These are phyloP conservation scores for Neofusicoccum sp. DNA, from an alignment of 2,329 filamentous ascomycete species.

Conservation along the genomic window DNA sequence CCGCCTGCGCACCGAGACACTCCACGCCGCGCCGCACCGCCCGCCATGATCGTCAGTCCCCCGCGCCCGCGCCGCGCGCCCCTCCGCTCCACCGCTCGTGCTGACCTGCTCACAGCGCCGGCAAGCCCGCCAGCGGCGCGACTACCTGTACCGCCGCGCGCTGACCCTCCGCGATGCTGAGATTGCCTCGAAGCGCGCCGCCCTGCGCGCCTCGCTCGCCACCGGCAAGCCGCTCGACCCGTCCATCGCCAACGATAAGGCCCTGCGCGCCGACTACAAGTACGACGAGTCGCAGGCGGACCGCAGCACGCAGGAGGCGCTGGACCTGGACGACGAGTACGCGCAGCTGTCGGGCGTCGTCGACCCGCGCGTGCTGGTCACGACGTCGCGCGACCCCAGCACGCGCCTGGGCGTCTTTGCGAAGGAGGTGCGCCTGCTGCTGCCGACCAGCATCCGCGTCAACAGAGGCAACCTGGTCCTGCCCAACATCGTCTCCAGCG, in stretches of 20 bases:
- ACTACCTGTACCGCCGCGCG: constrained; percentile 89
- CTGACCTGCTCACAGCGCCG: constrained; percentile 46
- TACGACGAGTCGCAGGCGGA: constrained; percentile 84
- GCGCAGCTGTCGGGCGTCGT: constrained; percentile 85
- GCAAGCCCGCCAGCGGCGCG: constrained; percentile 75
- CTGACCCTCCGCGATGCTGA: constrained; percentile 86
- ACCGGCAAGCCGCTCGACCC: constrained; percentile 83
- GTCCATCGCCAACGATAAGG: constrained; percentile 80
- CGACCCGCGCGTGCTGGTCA: constrained; percentile 84
- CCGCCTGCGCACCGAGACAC: neutral
- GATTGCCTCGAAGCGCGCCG: constrained; percentile 85
- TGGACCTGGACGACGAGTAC: constrained; percentile 87
- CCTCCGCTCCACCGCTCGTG: neutral
- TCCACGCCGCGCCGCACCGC: neutral
- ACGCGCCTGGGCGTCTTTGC: constrained; percentile 83
- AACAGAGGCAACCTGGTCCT: constrained; percentile 91
- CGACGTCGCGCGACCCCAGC: constrained; percentile 85
- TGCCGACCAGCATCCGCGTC: constrained; percentile 81
- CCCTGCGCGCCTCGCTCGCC: constrained; percentile 81
- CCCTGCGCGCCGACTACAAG: constrained; percentile 81
- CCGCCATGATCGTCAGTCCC: constrained; percentile 14
- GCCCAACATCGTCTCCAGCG: constrained; percentile 78
- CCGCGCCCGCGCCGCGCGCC: neutral
- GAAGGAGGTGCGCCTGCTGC: constrained; percentile 81
- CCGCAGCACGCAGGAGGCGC: constrained; percentile 63